A percentile compares a stretch with the other conserved stretches of the same genome.
These are phyloP conservation scores for Elsinoe fawcettii DNA, from an alignment of 2,329 filamentous ascomycete genomes.

Conservation along the genomic window DNA sequence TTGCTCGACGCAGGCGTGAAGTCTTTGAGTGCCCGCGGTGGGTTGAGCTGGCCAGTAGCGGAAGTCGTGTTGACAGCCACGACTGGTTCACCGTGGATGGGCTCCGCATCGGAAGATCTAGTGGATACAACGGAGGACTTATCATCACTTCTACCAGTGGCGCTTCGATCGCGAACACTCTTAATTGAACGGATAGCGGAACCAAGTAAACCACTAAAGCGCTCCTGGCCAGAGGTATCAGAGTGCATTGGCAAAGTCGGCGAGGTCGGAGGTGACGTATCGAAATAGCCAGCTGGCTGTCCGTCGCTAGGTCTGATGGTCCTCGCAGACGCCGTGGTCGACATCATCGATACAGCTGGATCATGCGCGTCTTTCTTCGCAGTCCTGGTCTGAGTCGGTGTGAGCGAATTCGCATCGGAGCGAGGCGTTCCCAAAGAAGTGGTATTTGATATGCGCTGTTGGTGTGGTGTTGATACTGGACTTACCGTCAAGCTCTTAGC, in stretches of 20 bases:
- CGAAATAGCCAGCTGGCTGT: constrained; percentile 23
- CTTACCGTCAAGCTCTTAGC: constrained; percentile 67
- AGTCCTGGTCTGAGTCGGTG: constrained; percentile 9
- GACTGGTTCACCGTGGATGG: constrained; percentile 53
- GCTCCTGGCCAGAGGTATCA: constrained; percentile 36
- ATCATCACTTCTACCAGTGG: constrained; percentile 41
- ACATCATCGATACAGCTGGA: constrained; percentile 29
- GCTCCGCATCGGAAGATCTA: constrained; percentile 53
- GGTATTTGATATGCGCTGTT: constrained; percentile 10
- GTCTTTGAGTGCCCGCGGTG: constrained; percentile 40
- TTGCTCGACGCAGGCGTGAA: constrained; percentile 29
- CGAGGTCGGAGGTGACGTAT: constrained; percentile 33
- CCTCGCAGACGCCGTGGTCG: constrained; percentile 36
- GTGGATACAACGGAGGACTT: constrained; percentile 56
- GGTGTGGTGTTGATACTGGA: constrained; percentile 41
- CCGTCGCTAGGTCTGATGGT: constrained; percentile 39
- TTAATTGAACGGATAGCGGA: constrained; percentile 42
- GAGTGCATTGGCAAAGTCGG: constrained; percentile 39
- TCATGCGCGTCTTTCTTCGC: constrained; percentile 17
- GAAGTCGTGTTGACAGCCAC: constrained; percentile 56
- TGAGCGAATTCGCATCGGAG: background rate
- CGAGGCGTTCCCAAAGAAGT: constrained; percentile 14
- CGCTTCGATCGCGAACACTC: constrained; percentile 34
- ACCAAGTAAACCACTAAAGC: constrained; percentile 39
- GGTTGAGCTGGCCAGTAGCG: constrained; percentile 53